Base-by-base conservation (phyloP, 768 basidiomycete species). In the Termitomyces sp. region DNA sequence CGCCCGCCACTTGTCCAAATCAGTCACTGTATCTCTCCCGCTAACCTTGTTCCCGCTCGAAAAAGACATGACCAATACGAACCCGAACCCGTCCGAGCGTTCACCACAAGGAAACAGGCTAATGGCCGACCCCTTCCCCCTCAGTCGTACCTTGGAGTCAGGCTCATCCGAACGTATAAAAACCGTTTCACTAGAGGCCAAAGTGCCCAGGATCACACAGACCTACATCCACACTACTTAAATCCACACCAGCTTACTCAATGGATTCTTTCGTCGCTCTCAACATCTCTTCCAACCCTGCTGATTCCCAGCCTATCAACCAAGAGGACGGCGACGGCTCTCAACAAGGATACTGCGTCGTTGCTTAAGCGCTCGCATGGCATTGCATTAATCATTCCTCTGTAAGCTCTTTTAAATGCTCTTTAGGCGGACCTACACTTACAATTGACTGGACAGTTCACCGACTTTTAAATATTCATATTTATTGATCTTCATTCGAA, bases 241-340 rank as follows among this genome's bases (percentile, higher is more conserved):
- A n/a, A n/a, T n/a, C n/a, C n/a, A n/a, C 24, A 34, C 6, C 32
- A 50, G 31, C 48, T 22, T 32, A 22, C 9, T 29, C 29, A 41
- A 53, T 53, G 37, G 52, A 53, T 43, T 41, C 52, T 29, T 53
- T 53, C 52, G 37, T 22, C 52, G 18, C 54, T 39, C 43, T n/a
- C 34, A 54, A 29, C 44, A 20, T 34, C 29, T 37, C 41, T 31
- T 24, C 48, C 34, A 24, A 43, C 34, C 31, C 46, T 14, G 37
- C 42, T 39, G 53, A 43, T 16, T 22, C 9, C 18, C 27, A 43
- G 47, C 47, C 47, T 20, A 32, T 48, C 31, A 32, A 48, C 10
- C n/a, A 22, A 20, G 47, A 48, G 31, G 6, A 12, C 0, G 47
- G 6, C 6, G 18, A 14, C 13, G 13, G 13, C 18, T 0, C 1